phyloP scores from a whole-genome alignment of 352 stramenopile species.

The Pythium phragmitis region DNA sequence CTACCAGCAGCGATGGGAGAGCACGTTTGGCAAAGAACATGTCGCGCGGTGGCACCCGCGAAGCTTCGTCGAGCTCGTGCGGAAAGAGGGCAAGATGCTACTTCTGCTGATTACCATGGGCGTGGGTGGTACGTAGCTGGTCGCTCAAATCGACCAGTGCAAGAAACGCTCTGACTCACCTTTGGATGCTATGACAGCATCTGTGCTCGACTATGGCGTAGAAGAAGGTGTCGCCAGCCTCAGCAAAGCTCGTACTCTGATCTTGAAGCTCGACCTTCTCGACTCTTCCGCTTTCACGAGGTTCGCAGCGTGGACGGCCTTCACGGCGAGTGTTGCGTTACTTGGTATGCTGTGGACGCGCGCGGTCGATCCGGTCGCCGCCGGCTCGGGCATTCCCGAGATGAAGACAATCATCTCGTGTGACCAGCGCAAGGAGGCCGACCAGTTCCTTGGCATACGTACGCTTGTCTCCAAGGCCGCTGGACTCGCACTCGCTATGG shows the following conservation, averaged over 20 bases:
- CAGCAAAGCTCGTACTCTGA: constrained; percentile 12
- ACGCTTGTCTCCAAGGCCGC: constrained; percentile 78
- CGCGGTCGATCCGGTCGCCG: constrained; percentile 41
- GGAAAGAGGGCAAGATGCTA: constrained; percentile 55
- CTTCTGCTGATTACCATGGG: constrained; percentile 52
- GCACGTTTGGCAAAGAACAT: constrained; percentile 34
- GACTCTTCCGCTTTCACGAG: constrained; percentile 20
- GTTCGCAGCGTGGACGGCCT: constrained; percentile 37
- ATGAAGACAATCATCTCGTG: constrained; percentile 83
- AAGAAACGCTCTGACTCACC: background rate
- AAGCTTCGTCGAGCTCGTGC: constrained; percentile 40
- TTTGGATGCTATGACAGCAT: constrained; percentile 31
- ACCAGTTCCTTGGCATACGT: constrained; percentile 38
- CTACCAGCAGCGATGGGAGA: constrained; percentile 51
- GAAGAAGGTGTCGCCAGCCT: constrained; percentile 33
- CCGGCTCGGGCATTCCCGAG: constrained; percentile 68
- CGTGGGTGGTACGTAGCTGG: constrained; percentile 37
- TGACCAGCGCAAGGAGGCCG: constrained; percentile 45
- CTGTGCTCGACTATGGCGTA: constrained; percentile 48
- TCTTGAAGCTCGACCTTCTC: constrained; percentile 24
- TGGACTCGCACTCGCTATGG: constrained; percentile 90
- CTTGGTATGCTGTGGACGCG: constrained; percentile 46
- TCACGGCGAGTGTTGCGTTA: constrained; percentile 33
- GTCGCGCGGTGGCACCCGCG: constrained; percentile 30
- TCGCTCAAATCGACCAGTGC: background rate